Conservation (phyloP, 768 basidiomycete species). For the Mycena haematopus region DNA sequence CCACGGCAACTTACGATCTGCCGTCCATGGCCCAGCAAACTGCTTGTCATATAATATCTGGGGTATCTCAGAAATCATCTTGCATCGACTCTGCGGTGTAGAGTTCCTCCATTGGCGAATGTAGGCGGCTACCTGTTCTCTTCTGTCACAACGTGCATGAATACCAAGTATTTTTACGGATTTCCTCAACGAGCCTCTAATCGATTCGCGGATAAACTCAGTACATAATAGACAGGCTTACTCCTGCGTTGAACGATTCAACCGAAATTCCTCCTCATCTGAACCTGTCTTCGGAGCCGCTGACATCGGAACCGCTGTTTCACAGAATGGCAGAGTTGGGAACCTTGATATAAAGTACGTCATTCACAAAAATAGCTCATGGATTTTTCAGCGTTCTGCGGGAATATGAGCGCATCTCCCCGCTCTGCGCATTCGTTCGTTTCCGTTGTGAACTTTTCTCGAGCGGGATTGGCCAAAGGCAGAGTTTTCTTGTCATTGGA, state of each 20-base stretch:
- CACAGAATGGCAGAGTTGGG: background rate
- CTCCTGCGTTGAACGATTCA: background rate
- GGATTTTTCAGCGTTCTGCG: too few relatives aligned
- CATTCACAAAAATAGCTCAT: background rate
- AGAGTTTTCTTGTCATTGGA: background rate
- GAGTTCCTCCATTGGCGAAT: background rate
- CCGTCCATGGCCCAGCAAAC: slow-evolving; percentile 11
- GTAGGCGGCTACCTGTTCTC: background rate
- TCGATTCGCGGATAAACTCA: background rate
- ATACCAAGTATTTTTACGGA: background rate
- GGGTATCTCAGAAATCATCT: slow-evolving; percentile 15
- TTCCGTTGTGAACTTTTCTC: background rate
- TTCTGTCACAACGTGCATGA: background rate
- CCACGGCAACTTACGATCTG: slow-evolving; percentile 9
- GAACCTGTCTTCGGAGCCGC: too few relatives aligned
- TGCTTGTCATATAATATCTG: background rate
- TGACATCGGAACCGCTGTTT: background rate
- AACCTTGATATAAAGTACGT: too few relatives aligned
- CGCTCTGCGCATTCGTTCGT: background rate
- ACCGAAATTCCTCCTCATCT: slow-evolving; percentile 10
- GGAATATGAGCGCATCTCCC: too few relatives aligned
- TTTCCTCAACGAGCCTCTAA: background rate
- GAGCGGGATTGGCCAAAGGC: background rate
- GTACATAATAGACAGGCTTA: background rate
- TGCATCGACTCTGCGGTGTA: slow-evolving; percentile 22